Base-by-base conservation (phyloP, 345 rosid genomes). In the Aurinia saxatilis region DNA sequence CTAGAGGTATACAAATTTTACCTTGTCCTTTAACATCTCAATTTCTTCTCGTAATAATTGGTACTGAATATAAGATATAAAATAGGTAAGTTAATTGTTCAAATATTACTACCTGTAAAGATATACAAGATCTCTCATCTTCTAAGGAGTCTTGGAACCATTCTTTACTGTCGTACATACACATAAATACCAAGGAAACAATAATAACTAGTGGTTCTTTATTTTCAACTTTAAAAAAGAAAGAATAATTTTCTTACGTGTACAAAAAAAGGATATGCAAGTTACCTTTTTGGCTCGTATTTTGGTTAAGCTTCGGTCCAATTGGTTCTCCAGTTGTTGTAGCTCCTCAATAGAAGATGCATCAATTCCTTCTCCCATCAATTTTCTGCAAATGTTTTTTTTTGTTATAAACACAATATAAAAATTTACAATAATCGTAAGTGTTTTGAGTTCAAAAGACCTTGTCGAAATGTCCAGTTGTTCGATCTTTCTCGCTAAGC, bases 261-360 rank as follows among this genome's bases (percentile, higher is more conserved):
- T 21, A 21, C 4, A 21, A 21, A n/a, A n/a, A n/a, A n/a, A n/a
- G n/a, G n/a, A n/a, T n/a, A 11, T 9, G 7, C 25, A 14, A 53
- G 10, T 50, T 69, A 89, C 96, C 98, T 89, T 89, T 82, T 75
- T 85, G 18, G 85, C 84, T 81, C 95, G 80, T 52, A 92, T 82
- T 74, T 66, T 82, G 64, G 71, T 65, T 50, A 92, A 80, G 78
- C 97, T 75, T 74, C 80, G 77, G 19, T 85, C 95, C 73, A 89
- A 10, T 65, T 92, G 95, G 64, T 65, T 85, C 75, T 89, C 98
- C 30, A 85, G 16, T 55, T 80, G 84, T 44, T 76, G 75, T 30
- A 92, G 77, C 64, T 92, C 98, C 33, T 83, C 87, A 13, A 69
- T n/a, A 14, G 89, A 73, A 70, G 93, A 89, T 19, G 70, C 47